These are phyloP conservation scores for Malus sieversii DNA, from an alignment of 306 rosid species.

Conservation along the genomic window DNA sequence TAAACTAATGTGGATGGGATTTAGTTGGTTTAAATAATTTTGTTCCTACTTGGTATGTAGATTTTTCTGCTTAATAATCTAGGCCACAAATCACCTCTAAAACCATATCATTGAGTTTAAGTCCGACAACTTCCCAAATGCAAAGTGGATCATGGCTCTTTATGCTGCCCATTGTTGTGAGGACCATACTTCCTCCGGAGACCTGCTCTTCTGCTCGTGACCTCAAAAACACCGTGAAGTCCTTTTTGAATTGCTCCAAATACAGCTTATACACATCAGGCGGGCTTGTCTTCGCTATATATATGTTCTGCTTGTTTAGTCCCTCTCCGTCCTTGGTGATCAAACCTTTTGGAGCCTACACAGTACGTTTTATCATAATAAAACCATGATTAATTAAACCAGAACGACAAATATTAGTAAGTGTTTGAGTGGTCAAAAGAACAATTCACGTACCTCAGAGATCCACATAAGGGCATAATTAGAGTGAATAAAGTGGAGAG, in stretches of 20 bases:
- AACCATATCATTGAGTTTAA: slow-evolving; percentile 11
- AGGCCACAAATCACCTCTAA: slow-evolving; percentile 15
- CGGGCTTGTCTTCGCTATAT: too few relatives aligned
- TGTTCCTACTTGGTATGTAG: too few relatives aligned
- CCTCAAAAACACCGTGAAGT: neutral
- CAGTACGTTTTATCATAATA: neutral
- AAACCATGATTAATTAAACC: neutral
- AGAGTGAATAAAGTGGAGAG: slow-evolving; percentile 29
- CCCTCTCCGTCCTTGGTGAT: too few relatives aligned
- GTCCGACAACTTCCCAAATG: slow-evolving; percentile 12
- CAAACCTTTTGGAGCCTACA: slow-evolving; percentile 10
- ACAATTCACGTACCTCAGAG: slow-evolving; percentile 20
- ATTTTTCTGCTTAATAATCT: too few relatives aligned
- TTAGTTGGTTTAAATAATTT: too few relatives aligned
- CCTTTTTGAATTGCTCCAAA: too few relatives aligned
- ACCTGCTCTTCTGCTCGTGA: slow-evolving; percentile 32
- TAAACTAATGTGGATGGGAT: too few relatives aligned
- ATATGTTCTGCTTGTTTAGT: too few relatives aligned
- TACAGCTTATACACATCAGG: too few relatives aligned
- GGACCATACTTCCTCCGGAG: slow-evolving; percentile 25
- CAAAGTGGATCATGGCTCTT: neutral
- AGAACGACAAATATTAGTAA: neutral
- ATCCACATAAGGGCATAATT: slow-evolving; percentile 20
- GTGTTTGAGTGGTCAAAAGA: neutral
- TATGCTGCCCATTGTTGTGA: slow-evolving; percentile 22